Conservation (phyloP, 108 stramenopile species). For the Cyclostephanos invisitatus region DNA sequence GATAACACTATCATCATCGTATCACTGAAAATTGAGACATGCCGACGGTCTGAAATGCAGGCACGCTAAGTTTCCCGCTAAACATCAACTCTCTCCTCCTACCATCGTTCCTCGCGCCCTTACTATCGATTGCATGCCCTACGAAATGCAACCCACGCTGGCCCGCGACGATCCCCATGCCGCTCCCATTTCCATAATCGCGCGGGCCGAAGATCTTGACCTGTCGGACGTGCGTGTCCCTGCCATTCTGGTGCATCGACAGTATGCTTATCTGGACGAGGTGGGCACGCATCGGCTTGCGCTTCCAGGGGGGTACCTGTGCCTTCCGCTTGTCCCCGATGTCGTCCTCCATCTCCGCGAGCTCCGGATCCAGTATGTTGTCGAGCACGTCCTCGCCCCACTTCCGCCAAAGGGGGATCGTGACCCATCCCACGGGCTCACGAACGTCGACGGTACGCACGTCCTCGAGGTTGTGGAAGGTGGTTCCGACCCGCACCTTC, state of each 20-base stretch:
- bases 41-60: slow-evolving; percentile 49
- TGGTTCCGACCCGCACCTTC: slow-evolving; percentile 82
- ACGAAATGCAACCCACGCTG: slow-evolving; percentile 6
- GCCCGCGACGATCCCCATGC: slow-evolving; percentile 8
- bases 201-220: slow-evolving; percentile 90
- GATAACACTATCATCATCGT: slow-evolving; percentile 25
- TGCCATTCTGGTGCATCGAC: slow-evolving; percentile 97
- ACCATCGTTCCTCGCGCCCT: slow-evolving; percentile 12
- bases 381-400: slow-evolving; percentile 47
- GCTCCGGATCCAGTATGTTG: slow-evolving; percentile 67
- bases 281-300: slow-evolving; percentile 76
- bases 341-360: slow-evolving; percentile 13
- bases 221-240: slow-evolving; percentile 95
- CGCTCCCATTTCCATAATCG: slow-evolving; percentile 31
- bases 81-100: slow-evolving; percentile 24
- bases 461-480: slow-evolving; percentile 89
- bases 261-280: slow-evolving; percentile 88
- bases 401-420: slow-evolving; percentile 62
- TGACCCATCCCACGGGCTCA: slow-evolving; percentile 89
- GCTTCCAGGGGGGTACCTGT: slow-evolving; percentile 34
- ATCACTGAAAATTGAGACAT: slow-evolving; percentile 70
- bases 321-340: slow-evolving; percentile 18
- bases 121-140: not conserved
- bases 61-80: slow-evolving; percentile 27
- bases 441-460: slow-evolving; percentile 80